Percentiles rank a stretch among this genome's conserved stretches.
Conservation (phyloP, 345 rosid genomes). For the Murraya koenigii region DNA sequence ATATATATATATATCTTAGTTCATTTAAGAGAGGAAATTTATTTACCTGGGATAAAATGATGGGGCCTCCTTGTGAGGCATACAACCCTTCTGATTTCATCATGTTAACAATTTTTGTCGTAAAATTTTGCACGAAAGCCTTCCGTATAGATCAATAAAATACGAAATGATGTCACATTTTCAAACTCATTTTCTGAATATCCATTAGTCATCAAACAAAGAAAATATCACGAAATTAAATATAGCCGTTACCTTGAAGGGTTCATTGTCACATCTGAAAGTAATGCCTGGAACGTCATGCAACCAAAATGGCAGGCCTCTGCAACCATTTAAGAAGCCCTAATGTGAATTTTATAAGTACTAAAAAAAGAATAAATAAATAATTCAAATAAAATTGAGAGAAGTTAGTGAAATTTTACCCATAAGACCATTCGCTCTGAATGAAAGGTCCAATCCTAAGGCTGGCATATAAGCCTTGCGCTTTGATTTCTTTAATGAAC, state of each 20-base stretch:
- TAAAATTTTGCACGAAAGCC: slow-evolving; percentile 33
- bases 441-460: slow-evolving; percentile 53
- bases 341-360: too few relatives aligned
- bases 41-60: slow-evolving; percentile 36
- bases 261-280: slow-evolving; percentile 34
- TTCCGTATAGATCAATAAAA: not conserved
- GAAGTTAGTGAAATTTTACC: slow-evolving; percentile 16
- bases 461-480: slow-evolving; percentile 40
- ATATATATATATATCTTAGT: too few relatives aligned
- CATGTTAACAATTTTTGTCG: slow-evolving; percentile 31
- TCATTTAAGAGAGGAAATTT: not conserved
- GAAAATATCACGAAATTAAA: not conserved
- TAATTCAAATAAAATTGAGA: too few relatives aligned
- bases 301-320: slow-evolving; percentile 50
- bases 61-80: slow-evolving; percentile 27
- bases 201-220: not conserved
- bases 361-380: too few relatives aligned
- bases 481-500: slow-evolving; percentile 40
- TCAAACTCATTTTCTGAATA: not conserved
- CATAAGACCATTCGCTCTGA: slow-evolving; percentile 44
- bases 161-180: not conserved
- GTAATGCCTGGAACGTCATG: slow-evolving; percentile 32
- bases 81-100: slow-evolving; percentile 30
- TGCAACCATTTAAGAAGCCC: slow-evolving; percentile 14
- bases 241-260: slow-evolving; percentile 26